Evolutionary conservation across 345 rosid species (phyloP).

Genomic region (Lumnitzera racemosa): DNA sequence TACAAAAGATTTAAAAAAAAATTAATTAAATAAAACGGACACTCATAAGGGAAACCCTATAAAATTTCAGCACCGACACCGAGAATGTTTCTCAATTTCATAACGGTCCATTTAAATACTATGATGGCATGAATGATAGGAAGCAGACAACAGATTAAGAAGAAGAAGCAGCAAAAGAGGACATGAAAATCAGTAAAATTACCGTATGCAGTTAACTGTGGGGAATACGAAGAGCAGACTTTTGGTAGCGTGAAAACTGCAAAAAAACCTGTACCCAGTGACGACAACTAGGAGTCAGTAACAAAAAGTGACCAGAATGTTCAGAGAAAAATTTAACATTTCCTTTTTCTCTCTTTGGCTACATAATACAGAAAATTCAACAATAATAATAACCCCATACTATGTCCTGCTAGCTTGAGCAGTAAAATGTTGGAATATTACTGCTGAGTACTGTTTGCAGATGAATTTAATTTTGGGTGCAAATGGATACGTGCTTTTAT

Average conservation of each 20-base stretch:
- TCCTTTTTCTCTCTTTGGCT: too few species aligned
- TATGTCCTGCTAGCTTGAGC: not conserved
- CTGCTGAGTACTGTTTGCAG: not conserved
- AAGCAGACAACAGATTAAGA: too few species aligned
- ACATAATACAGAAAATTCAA: not conserved
- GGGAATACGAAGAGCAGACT: conserved; percentile 71
- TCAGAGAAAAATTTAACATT: too few species aligned
- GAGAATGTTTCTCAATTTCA: too few species aligned
- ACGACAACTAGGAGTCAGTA: conserved; percentile 4
- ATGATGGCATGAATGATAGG: not conserved
- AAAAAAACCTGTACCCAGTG: conserved; percentile 55
- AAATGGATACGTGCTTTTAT: too few species aligned
- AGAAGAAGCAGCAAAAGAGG: too few species aligned
- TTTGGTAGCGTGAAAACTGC: conserved; percentile 74
- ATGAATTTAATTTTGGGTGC: too few species aligned
- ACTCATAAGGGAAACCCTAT: too few species aligned
- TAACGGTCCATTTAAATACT: not conserved
- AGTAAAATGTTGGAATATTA: not conserved
- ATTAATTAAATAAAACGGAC: too few species aligned
- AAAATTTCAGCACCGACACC: too few species aligned
- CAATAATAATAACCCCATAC: too few species aligned
- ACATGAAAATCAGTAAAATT: conserved; percentile 2
- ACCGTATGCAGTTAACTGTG: conserved; percentile 71
- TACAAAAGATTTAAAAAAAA: too few species aligned
- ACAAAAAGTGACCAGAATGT: not conserved